phyloP scores from a whole-genome alignment of 768 basidiomycete species.

The Xanthoconium purpureum region DNA sequence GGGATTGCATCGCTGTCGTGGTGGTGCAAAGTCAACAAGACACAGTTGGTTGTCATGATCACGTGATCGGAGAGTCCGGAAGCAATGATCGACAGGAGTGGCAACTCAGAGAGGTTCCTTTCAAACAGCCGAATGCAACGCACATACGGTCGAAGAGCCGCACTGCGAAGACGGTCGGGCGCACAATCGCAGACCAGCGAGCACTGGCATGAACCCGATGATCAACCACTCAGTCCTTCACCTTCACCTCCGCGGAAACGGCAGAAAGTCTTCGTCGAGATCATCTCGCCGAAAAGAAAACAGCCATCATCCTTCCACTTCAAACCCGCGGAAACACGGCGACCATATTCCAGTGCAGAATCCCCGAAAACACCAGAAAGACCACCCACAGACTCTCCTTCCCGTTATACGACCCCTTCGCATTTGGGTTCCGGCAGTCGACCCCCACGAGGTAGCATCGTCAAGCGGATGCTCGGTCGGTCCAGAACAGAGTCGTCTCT shows the following conservation, averaged over 20 bases:
- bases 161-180: conserved; percentile 11
- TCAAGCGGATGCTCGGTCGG: conserved; percentile 71
- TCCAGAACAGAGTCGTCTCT: conserved; percentile 62
- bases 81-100: neutral
- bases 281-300: conserved; percentile 14
- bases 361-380: conserved; percentile 9
- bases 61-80: conserved; percentile 1
- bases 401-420: conserved; percentile 24
- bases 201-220: neutral
- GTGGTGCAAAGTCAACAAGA: too few relatives aligned
- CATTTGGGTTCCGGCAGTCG: conserved; percentile 21
- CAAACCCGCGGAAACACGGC: neutral
- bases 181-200: neutral
- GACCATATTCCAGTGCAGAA: neutral
- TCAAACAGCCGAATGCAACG: conserved; percentile 27
- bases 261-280: conserved; percentile 31
- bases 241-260: conserved; percentile 34
- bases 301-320: neutral
- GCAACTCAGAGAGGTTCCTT: too few relatives aligned
- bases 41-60: too few relatives aligned
- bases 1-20: conserved; percentile 48
- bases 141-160: conserved; percentile 34
- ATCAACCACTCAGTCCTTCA: neutral
- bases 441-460: conserved; percentile 43
- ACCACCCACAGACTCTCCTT: conserved; percentile 41